These are phyloP conservation scores for Bacterosira constricta DNA, from an alignment of 108 stramenopile genomes.

Conservation along the genomic window DNA sequence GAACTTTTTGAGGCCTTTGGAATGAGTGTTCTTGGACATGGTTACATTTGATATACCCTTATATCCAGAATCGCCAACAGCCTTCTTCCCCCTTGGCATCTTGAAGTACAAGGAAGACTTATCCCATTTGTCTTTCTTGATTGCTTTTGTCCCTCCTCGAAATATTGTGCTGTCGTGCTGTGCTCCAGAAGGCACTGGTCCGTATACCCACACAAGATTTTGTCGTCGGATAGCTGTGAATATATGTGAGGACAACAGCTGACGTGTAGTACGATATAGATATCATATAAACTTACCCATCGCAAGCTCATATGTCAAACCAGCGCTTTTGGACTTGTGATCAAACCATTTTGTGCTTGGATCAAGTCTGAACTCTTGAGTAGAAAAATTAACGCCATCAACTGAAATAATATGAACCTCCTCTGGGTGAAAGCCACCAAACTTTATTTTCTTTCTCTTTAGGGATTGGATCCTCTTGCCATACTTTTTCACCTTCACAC, in stretches of 20 bases:
- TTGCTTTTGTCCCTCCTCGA: neutral
- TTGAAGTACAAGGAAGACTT: neutral
- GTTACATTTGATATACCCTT: too few relatives aligned
- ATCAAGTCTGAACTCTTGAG: neutral
- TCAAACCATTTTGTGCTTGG: slow-evolving; percentile 17
- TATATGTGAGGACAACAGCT: too few relatives aligned
- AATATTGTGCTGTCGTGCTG: slow-evolving; percentile 43
- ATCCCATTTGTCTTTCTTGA: too few relatives aligned
- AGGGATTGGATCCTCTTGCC: neutral
- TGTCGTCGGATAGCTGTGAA: neutral
- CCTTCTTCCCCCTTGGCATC: neutral
- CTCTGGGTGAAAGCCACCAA: neutral
- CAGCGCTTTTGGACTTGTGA: slow-evolving; percentile 28
- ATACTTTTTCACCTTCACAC: neutral
- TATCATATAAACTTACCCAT: too few relatives aligned
- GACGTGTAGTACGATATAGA: neutral
- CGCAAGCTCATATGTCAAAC: too few relatives aligned
- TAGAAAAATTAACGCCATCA: neutral
- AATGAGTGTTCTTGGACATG: too few relatives aligned
- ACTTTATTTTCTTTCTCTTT: neutral
- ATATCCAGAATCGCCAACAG: neutral
- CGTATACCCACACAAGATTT: slow-evolving; percentile 48
- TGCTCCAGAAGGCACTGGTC: slow-evolving; percentile 40
- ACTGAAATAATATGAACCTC: neutral
- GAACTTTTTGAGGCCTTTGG: neutral